phyloP scores from a whole-genome alignment of 495 filamentous ascomycete species.

The Penicillium soppii region DNA sequence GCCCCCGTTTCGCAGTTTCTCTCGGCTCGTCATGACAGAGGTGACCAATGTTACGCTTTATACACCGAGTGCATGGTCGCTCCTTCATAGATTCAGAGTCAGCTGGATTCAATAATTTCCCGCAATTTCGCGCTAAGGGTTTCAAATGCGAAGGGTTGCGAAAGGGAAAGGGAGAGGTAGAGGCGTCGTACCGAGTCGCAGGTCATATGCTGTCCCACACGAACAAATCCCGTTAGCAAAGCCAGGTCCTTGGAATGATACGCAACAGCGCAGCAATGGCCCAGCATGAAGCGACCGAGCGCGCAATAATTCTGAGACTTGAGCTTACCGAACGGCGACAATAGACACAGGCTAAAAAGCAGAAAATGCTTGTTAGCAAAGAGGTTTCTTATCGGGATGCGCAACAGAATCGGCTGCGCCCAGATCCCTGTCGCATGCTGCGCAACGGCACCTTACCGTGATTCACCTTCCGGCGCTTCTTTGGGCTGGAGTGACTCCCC shows the following conservation, averaged over 20 bases:
- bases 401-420: constrained; percentile 28
- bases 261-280: neutral
- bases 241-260: neutral
- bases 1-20: constrained; percentile 73
- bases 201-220: constrained; percentile 88
- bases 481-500: constrained; percentile 60
- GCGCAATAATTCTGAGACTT: constrained; percentile 2
- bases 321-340: constrained; percentile 95
- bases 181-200: constrained; percentile 90
- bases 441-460: constrained; percentile 69
- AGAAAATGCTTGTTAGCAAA: constrained; percentile 26
- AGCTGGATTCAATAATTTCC: constrained; percentile 21
- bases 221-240: constrained; percentile 42
- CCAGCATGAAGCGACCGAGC: constrained; percentile 1
- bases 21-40: constrained; percentile 97
- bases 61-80: constrained; percentile 93
- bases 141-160: constrained; percentile 26
- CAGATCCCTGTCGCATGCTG: constrained; percentile 33
- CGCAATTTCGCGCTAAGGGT: constrained; percentile 9
- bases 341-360: constrained; percentile 87
- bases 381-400: constrained; percentile 26
- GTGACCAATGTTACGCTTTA: constrained; percentile 98
- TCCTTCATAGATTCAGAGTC: constrained; percentile 56
- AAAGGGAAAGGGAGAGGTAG: constrained; percentile 35
- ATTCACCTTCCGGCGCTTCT: constrained; percentile 99